Percentiles rank a stretch among this genome's conserved stretches.
phyloP scores from a whole-genome alignment of 768 basidiomycete genomes.

The Fibroporia radiculosa region DNA sequence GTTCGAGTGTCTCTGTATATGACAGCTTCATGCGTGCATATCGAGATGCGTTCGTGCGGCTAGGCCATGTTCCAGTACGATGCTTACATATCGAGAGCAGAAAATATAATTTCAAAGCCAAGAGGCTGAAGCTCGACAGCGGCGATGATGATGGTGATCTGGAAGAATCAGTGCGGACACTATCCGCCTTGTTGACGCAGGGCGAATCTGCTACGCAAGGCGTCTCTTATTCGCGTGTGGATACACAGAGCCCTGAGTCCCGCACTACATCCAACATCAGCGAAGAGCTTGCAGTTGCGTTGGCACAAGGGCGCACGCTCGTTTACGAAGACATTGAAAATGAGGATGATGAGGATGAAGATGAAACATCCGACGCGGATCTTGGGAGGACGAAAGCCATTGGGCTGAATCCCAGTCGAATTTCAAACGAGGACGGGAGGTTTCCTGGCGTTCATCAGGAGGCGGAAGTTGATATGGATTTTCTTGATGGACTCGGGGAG shows the following conservation, averaged over 20 bases:
- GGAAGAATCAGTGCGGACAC: conserved; percentile 67
- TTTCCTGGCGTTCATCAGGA: conserved; percentile 5
- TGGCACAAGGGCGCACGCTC: conserved; percentile 65
- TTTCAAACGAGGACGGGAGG: conserved; percentile 27
- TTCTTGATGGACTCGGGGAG: conserved; percentile 22
- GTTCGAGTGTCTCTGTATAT: conserved; percentile 3
- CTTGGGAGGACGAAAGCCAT: conserved; percentile 34
- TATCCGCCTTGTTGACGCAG: conserved; percentile 59
- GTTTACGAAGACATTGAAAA: conserved; percentile 52
- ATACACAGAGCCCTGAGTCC: conserved; percentile 36
- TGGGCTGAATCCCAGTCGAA: conserved; percentile 55
- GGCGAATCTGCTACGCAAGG: conserved; percentile 22
- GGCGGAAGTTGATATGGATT: conserved; percentile 11
- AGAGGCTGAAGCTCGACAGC: conserved; percentile 39
- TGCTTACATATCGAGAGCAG: conserved; percentile 25
- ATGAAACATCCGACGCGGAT: conserved; percentile 37
- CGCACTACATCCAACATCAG: conserved; percentile 66
- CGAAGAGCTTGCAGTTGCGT: conserved; percentile 72
- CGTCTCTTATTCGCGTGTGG: neutral
- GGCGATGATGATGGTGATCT: conserved; percentile 53
- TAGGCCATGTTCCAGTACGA: neutral
- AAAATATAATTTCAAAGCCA: conserved; percentile 74
- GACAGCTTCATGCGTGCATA: neutral
- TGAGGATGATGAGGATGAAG: conserved; percentile 47
- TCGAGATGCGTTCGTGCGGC: conserved; percentile 8